Conservation (phyloP, 1,284 basidiomycete species). For the Sporisorium graminicola region DNA sequence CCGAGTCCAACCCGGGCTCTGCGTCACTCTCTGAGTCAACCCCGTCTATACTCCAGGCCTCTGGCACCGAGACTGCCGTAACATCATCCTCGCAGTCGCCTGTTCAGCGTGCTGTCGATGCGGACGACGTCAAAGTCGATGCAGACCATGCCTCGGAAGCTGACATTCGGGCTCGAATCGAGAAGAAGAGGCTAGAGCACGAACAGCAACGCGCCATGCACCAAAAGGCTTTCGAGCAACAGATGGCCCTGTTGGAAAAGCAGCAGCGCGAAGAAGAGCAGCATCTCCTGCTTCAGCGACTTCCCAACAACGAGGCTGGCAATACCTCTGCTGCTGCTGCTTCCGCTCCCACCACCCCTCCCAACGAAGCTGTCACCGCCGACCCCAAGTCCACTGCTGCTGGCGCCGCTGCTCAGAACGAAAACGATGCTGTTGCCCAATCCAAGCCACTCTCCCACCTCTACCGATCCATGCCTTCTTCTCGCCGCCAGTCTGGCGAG, state of each 20-base stretch:
- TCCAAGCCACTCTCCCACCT: slow-evolving; percentile 14
- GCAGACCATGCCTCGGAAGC: slow-evolving; percentile 10
- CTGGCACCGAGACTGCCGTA: slow-evolving; percentile 29
- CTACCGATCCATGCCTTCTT: slow-evolving; percentile 48
- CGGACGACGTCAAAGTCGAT: slow-evolving; percentile 19
- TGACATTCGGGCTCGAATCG: slow-evolving; percentile 53
- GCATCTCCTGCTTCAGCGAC: slow-evolving; percentile 38
- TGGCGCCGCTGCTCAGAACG: slow-evolving; percentile 4
- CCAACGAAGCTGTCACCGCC: slow-evolving; percentile 25
- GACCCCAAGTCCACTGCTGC: slow-evolving; percentile 24
- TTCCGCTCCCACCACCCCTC: slow-evolving; percentile 53
- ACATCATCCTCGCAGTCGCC: slow-evolving; percentile 31
- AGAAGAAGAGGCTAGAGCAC: slow-evolving; percentile 58
- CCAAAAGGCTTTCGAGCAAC: slow-evolving; percentile 58
- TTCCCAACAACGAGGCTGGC: neutral
- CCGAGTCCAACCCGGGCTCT: slow-evolving; percentile 38
- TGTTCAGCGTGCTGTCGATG: slow-evolving; percentile 16
- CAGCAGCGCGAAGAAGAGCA: slow-evolving; percentile 60
- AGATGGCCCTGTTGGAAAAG: slow-evolving; percentile 56
- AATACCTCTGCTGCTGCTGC: slow-evolving; percentile 18
- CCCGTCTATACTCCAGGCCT: slow-evolving; percentile 31
- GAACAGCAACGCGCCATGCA: slow-evolving; percentile 59
- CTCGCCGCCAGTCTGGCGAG: slow-evolving; percentile 38
- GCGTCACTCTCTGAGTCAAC: slow-evolving; percentile 49
- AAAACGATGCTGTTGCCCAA: slow-evolving; percentile 4